These are phyloP conservation scores for Butyriboletus regius DNA, from an alignment of 1,284 basidiomycete species.

Conservation along the genomic window DNA sequence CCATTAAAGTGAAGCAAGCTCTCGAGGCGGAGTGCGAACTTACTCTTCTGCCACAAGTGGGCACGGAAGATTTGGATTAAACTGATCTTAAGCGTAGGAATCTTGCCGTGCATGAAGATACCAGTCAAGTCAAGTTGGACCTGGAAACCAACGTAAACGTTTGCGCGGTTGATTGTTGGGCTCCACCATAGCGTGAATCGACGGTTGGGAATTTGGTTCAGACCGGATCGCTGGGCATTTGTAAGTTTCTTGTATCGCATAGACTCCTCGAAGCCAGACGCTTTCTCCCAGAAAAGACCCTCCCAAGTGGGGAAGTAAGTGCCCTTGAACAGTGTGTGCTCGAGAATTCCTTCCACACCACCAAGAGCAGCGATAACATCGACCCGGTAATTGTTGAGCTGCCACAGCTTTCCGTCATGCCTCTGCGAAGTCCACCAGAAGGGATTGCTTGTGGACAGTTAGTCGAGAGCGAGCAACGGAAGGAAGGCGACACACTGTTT, in stretches of 20 bases:
- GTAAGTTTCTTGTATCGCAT: constrained; percentile 97
- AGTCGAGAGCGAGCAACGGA: neutral
- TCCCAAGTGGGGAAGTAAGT: constrained; percentile 92
- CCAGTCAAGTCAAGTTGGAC: constrained; percentile 96
- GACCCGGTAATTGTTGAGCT: constrained; percentile 95
- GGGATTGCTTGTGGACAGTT: constrained; percentile 62
- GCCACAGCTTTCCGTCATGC: constrained; percentile 97
- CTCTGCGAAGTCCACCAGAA: constrained; percentile 99
- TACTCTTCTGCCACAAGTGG: constrained; percentile 98
- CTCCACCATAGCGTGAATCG: constrained; percentile 99
- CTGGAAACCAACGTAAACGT: constrained; percentile 99
- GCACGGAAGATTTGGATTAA: constrained; percentile 99
- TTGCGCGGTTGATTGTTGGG: constrained; percentile 94
- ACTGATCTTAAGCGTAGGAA: constrained; percentile 94
- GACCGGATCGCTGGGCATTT: constrained; percentile 91
- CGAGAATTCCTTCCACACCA: constrained; percentile 93
- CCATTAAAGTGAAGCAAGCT: constrained; percentile 9
- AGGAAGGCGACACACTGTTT: constrained; percentile 58
- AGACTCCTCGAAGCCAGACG: constrained; percentile 89
- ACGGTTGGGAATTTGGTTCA: constrained; percentile 98
- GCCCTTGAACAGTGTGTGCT: constrained; percentile 96
- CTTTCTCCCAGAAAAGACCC: constrained; percentile 94
- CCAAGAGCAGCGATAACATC: constrained; percentile 98
- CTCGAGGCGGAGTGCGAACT: constrained; percentile 29
- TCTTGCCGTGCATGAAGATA: constrained; percentile 95